These are phyloP conservation scores for Nigrospora sphaerica DNA, from an alignment of 2,329 filamentous ascomycete genomes.

Conservation along the genomic window DNA sequence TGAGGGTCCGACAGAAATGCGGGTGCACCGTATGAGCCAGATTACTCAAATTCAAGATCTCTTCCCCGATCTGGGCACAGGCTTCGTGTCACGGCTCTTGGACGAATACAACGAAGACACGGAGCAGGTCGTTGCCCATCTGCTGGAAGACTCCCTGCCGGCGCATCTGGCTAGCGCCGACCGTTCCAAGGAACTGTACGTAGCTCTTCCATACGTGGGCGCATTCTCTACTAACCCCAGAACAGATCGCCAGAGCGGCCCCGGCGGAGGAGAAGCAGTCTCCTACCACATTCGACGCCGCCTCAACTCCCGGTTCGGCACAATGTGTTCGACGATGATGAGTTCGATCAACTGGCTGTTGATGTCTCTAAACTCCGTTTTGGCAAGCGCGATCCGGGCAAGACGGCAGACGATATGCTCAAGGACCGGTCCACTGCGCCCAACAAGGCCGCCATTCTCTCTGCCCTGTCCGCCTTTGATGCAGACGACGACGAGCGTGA, in stretches of 20 bases:
- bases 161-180: slow-evolving; percentile 58
- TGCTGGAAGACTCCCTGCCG: slow-evolving; percentile 73
- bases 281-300: slow-evolving; percentile 55
- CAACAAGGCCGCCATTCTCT: slow-evolving; percentile 79
- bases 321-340: slow-evolving; percentile 76
- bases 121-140: slow-evolving; percentile 72
- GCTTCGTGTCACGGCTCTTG: slow-evolving; percentile 71
- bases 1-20: slow-evolving; percentile 43
- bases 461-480: slow-evolving; percentile 83
- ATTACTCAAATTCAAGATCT: slow-evolving; percentile 89
- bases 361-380: slow-evolving; percentile 66
- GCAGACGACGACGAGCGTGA: slow-evolving; percentile 94
- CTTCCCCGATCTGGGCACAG: slow-evolving; percentile 80
- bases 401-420: slow-evolving; percentile 67
- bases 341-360: slow-evolving; percentile 64
- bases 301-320: slow-evolving; percentile 50
- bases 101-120: slow-evolving; percentile 72
- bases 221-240: slow-evolving; percentile 3
- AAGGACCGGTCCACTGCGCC: slow-evolving; percentile 57
- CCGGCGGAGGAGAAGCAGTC: slow-evolving; percentile 27
- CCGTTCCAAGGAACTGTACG: slow-evolving; percentile 55
- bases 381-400: slow-evolving; percentile 59
- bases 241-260: slow-evolving; percentile 18
- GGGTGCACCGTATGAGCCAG: slow-evolving; percentile 76
- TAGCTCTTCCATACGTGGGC: slow-evolving; percentile 6